Evolutionary conservation across 352 stramenopile species (phyloP), one percentile per base, ranked within the genome.

Genomic region (Phytophthora uliginosa): DNA sequence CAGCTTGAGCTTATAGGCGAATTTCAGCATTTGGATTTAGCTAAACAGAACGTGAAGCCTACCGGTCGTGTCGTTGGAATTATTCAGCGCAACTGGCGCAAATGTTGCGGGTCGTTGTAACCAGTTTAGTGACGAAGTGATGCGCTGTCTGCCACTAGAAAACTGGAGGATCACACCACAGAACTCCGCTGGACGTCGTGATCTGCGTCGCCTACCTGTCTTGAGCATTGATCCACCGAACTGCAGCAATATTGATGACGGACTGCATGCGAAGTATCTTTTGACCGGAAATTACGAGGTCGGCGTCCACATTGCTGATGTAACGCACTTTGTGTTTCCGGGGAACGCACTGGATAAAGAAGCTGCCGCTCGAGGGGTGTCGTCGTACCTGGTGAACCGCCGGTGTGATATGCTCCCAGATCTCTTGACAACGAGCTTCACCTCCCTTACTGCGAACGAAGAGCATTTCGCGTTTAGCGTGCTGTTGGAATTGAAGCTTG

Each of bases 141-240:
- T 96, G 77, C 87, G 85, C 40, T 98, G 91, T 54, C 81, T 45
- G 36, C 36, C 13, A 4, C 38, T 5, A n/a, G 38, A 45, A 52
- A 87, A 98, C 76, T 99, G 98, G 88, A 90, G 89, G 52, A 98
- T 99, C 63, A 98, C 93, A 31, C 58, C 76, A 8, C 95, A 98
- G 60, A 97, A 98, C 59, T 95, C 86, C 40, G 83, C 82, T 10
- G 91, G 94, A 7, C 79, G 97, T 45, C 69, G 71, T 18, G 48
- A 54, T 54, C 7, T 54, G 20, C 48, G 48, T n/a, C 20, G 18
- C 48, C n/a, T 31, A 9, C 48, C 12, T 7, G 22, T 54, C 48
- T 54, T 31, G 3, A 54, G 48, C 13, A 26, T 52, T 9, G n/a
- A 52, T 24, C 45, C 45, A 5, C 22, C n/a, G 99, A 97, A n/a